Percentiles rank a stretch among this genome's conserved stretches.
Conservation (phyloP, 495 filamentous ascomycete species). For the Penicillium cinerascens region DNA sequence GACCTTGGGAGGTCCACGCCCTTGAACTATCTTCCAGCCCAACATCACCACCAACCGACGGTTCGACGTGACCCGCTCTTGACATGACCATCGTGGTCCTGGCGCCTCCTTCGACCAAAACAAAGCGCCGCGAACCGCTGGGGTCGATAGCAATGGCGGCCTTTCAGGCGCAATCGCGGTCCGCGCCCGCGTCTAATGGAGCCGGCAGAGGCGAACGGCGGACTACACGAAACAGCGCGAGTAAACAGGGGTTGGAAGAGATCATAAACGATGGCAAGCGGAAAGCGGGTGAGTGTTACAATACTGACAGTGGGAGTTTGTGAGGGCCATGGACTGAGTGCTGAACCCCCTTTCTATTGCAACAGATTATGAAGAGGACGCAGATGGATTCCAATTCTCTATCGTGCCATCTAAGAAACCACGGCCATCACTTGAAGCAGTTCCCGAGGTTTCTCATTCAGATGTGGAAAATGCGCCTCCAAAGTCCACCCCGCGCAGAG, state of each 20-base stretch:
- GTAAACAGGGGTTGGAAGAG: conserved; percentile 33
- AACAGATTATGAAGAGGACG: conserved; percentile 52
- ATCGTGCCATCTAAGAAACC: conserved; percentile 45
- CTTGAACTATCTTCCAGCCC: conserved; percentile 1
- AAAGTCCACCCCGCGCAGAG: conserved; percentile 35
- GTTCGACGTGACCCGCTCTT: conserved; percentile 22
- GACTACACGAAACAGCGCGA: conserved; percentile 42
- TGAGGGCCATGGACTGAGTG: conserved; percentile 5
- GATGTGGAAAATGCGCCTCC: conserved; percentile 30
- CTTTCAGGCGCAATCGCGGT: conserved; percentile 42
- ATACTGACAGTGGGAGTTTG: neutral
- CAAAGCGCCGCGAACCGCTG: conserved; percentile 45
- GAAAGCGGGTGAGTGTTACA: conserved; percentile 41
- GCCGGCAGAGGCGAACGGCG: conserved; percentile 28
- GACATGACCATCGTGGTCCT: conserved; percentile 49
- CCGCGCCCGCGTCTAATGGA: conserved; percentile 29
- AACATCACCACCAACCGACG: neutral
- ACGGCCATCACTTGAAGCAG: conserved; percentile 25
- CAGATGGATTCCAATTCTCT: conserved; percentile 54
- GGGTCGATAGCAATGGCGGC: conserved; percentile 42
- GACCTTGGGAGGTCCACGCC: neutral
- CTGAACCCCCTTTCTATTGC: conserved; percentile 5
- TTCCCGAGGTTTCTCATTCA: conserved; percentile 21
- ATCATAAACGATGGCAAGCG: conserved; percentile 35
- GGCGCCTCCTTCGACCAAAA: conserved; percentile 38